Evolutionary conservation across 1,284 basidiomycete genomes (phyloP).

Genomic region (Leccinum griseonigrum): DNA sequence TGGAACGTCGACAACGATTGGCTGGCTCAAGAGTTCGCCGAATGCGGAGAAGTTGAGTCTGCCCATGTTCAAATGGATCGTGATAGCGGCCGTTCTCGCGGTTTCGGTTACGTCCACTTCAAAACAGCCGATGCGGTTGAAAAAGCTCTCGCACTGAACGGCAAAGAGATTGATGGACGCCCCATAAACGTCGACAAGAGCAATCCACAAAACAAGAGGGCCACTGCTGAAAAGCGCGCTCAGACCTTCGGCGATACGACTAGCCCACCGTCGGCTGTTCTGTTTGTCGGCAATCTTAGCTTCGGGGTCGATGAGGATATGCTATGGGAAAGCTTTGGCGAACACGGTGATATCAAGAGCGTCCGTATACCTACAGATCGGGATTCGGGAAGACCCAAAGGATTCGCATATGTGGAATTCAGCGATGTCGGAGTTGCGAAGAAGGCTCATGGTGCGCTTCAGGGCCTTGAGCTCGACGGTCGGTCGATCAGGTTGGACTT

Average conservation of each 20-base stretch:
- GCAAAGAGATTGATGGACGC: slow-evolving; percentile 92
- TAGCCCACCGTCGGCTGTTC: slow-evolving; percentile 71
- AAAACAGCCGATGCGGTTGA: slow-evolving; percentile 70
- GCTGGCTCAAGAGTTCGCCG: slow-evolving; percentile 88
- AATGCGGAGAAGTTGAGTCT: slow-evolving; percentile 84
- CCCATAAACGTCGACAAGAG: slow-evolving; percentile 86
- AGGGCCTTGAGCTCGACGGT: slow-evolving; percentile 82
- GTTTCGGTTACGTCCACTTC: slow-evolving; percentile 97
- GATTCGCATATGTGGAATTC: slow-evolving; percentile 98
- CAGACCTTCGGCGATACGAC: slow-evolving; percentile 73
- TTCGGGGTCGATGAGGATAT: slow-evolving; percentile 82
- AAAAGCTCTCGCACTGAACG: slow-evolving; percentile 75
- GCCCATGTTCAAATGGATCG: slow-evolving; percentile 93
- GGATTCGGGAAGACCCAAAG: slow-evolving; percentile 89
- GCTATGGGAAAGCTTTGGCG: slow-evolving; percentile 91
- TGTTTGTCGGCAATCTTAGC: slow-evolving; percentile 92
- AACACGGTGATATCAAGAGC: slow-evolving; percentile 85
- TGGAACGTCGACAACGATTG: slow-evolving; percentile 99
- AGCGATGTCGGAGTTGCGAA: slow-evolving; percentile 78
- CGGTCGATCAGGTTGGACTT: slow-evolving; percentile 85
- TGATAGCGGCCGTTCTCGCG: slow-evolving; percentile 82
- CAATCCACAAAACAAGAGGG: slow-evolving; percentile 54
- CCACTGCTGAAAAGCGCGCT: slow-evolving; percentile 66
- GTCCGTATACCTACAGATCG: slow-evolving; percentile 93
- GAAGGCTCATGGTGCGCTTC: slow-evolving; percentile 73